Percentiles rank a stretch among this genome's conserved stretches.
Evolutionary conservation across 208 protist species (phyloP).

Genomic region (Plasmodiophora brassicae): DNA sequence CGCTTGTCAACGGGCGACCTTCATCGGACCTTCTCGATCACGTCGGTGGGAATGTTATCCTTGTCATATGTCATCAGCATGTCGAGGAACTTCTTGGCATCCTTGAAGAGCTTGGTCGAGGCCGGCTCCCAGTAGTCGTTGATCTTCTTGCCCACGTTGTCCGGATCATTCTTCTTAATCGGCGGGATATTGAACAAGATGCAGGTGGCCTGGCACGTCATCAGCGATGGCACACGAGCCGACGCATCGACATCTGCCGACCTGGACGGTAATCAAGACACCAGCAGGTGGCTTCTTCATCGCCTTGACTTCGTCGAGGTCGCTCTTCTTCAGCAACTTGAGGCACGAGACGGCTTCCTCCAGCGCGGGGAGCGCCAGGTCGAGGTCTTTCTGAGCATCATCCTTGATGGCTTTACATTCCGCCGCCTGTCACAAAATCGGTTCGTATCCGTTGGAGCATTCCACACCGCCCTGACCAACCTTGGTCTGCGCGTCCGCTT

Average conservation of each 20-base stretch:
- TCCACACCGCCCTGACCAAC: slow-evolving; percentile 14
- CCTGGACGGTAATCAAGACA: slow-evolving; percentile 92
- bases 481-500: slow-evolving; percentile 68
- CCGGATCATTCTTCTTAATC: slow-evolving; percentile 66
- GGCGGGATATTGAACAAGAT: slow-evolving; percentile 86
- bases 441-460: no score
- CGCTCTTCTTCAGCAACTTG: slow-evolving; percentile 87
- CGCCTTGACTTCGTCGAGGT: slow-evolving; percentile 90
- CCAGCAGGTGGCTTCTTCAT: slow-evolving; percentile 87
- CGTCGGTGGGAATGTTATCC: slow-evolving; percentile 84
- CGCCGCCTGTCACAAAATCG: slow-evolving; percentile 68
- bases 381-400: slow-evolving; percentile 85
- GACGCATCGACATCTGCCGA: no score
- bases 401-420: slow-evolving; percentile 84
- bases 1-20: not conserved
- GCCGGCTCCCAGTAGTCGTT: slow-evolving; percentile 91
- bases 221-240: no score
- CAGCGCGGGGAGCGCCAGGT: slow-evolving; percentile 90
- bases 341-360: slow-evolving; percentile 80
- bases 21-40: slow-evolving; percentile 75
- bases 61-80: slow-evolving; percentile 64
- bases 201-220: slow-evolving; percentile 81
- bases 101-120: slow-evolving; percentile 71
- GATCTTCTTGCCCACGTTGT: slow-evolving; percentile 43
- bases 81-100: slow-evolving; percentile 83